Evolutionary conservation across 129 eudicot genomes (phyloP).

Genomic region (Sambucus nigra): DNA sequence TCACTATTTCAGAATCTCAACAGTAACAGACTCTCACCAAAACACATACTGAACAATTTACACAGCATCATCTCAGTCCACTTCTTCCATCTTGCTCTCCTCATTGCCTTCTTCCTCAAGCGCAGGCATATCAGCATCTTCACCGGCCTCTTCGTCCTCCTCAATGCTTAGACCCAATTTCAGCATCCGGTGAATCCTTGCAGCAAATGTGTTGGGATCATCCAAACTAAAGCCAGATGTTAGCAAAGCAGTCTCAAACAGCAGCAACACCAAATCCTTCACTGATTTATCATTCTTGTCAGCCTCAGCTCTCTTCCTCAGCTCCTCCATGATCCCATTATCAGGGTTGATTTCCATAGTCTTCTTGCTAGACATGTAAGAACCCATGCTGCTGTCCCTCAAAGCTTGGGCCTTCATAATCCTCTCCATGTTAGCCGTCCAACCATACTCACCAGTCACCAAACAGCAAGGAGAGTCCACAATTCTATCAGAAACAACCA

Average conservation of each 20-base stretch:
- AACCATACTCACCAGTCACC: constrained; percentile 85
- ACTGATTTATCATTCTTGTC: constrained; percentile 81
- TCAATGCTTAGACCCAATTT: constrained; percentile 80
- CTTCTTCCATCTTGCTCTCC: constrained; percentile 97
- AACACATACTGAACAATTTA: neutral
- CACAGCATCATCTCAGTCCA: constrained; percentile 30
- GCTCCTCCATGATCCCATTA: constrained; percentile 83
- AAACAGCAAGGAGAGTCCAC: constrained; percentile 87
- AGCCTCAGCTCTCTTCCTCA: constrained; percentile 82
- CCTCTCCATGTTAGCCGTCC: constrained; percentile 96
- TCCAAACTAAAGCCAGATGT: constrained; percentile 89
- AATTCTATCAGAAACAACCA: constrained; percentile 74
- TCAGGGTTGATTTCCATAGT: constrained; percentile 95
- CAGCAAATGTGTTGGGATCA: constrained; percentile 69
- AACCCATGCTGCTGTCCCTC: constrained; percentile 77
- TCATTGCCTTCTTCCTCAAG: constrained; percentile 64
- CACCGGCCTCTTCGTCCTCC: constrained; percentile 56
- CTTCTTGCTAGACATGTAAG: constrained; percentile 93
- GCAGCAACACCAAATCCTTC: constrained; percentile 57
- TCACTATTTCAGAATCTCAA: neutral
- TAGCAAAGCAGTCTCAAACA: constrained; percentile 73
- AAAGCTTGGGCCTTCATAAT: constrained; percentile 90
- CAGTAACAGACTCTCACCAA: neutral
- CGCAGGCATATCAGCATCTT: constrained; percentile 70
- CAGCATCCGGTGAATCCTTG: constrained; percentile 85